Evolutionary conservation across 176 grass and related monocot species (phyloP).

Genomic region (Areca catechu): DNA sequence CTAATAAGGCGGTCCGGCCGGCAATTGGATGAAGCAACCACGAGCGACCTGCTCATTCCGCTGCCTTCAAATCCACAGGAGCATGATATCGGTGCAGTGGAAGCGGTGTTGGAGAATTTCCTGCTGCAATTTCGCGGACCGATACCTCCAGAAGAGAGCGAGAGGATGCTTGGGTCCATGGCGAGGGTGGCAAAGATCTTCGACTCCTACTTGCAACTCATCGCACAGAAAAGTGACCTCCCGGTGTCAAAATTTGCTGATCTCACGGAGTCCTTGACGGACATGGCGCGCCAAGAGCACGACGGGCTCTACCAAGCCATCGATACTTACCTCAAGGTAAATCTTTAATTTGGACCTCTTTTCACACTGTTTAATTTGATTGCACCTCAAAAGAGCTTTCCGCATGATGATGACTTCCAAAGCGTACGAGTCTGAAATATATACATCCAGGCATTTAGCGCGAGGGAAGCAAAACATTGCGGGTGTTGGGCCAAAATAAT

Average conservation of each 20-base stretch:
- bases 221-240: constrained; percentile 36
- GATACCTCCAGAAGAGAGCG: constrained; percentile 26
- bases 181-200: constrained; percentile 40
- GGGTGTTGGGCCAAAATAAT: too few relatives aligned
- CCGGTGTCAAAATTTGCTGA: constrained; percentile 61
- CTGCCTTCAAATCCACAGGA: constrained; percentile 26
- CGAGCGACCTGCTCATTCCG: constrained; percentile 61
- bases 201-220: constrained; percentile 53
- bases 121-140: constrained; percentile 43
- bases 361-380: too few relatives aligned
- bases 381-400: too few relatives aligned
- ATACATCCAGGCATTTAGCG: too few relatives aligned
- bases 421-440: too few relatives aligned
- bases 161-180: constrained; percentile 48
- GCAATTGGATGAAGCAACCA: constrained; percentile 57
- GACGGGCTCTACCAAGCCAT: constrained; percentile 72
- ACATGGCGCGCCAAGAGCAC: constrained; percentile 53
- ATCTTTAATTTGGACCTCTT: neutral
- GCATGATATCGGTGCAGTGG: constrained; percentile 58
- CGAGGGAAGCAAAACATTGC: too few relatives aligned
- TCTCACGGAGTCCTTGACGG: constrained; percentile 62
- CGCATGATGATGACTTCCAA: too few relatives aligned
- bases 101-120: constrained; percentile 67
- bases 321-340: constrained; percentile 74
- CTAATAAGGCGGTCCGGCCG: constrained; percentile 51